Evolutionary conservation across 148 eudicot genomes (phyloP).

Genomic region (Vaccinium corymbosum): DNA sequence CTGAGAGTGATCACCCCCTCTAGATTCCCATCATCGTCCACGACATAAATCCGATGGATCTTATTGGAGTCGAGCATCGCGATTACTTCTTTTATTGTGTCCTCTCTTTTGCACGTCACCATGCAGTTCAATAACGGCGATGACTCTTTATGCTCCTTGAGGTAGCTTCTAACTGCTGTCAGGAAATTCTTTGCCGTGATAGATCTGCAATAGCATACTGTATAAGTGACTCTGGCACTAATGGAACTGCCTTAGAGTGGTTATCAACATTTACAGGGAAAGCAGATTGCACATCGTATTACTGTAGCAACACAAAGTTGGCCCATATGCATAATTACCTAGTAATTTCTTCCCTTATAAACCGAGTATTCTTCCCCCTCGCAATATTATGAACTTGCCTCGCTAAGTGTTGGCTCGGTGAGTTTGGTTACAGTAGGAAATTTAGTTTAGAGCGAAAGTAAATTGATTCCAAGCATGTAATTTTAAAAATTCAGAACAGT

Average conservation of each 20-base stretch:
- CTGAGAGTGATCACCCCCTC: constrained; percentile 87
- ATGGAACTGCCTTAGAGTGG: neutral
- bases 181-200: constrained; percentile 90
- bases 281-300: neutral
- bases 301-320: neutral
- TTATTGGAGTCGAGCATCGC: constrained; percentile 64
- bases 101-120: constrained; percentile 60
- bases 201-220: constrained; percentile 47
- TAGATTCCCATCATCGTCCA: constrained; percentile 56
- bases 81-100: constrained; percentile 68
- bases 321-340: neutral
- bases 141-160: constrained; percentile 46
- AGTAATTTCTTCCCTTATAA: neutral
- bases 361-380: neutral
- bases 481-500: neutral
- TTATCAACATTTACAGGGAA: neutral
- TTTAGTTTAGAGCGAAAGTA: neutral
- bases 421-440: neutral
- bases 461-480: neutral
- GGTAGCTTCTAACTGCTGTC: constrained; percentile 62
- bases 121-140: constrained; percentile 48
- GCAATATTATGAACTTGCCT: neutral
- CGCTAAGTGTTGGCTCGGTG: neutral
- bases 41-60: constrained; percentile 82
- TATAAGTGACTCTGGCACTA: neutral